These are phyloP conservation scores for Acer saccharum DNA, from an alignment of 345 rosid species.

Conservation along the genomic window DNA sequence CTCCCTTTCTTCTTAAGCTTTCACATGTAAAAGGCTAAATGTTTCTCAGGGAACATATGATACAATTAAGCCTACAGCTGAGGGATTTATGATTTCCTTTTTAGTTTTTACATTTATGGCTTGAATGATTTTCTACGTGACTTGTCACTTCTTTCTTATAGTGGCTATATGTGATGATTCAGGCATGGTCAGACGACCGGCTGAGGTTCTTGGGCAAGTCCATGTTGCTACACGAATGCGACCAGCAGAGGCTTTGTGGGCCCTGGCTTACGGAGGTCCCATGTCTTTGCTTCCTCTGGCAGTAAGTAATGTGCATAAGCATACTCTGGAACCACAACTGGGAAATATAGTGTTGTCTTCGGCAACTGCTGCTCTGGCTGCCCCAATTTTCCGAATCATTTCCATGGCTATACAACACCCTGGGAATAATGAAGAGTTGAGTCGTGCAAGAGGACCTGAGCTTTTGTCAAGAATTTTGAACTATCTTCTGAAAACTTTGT, in stretches of 20 bases:
- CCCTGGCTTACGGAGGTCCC: constrained; percentile 96
- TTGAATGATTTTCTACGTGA: constrained; percentile 12
- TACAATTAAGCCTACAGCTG: constrained; percentile 14
- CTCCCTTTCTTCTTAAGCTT: not conserved
- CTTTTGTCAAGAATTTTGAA: constrained; percentile 83
- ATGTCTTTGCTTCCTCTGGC: constrained; percentile 90
- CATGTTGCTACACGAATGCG: constrained; percentile 88
- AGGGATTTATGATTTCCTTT: constrained; percentile 14
- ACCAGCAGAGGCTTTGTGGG: constrained; percentile 94
- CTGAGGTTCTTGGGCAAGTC: constrained; percentile 99
- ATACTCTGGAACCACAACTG: constrained; percentile 72
- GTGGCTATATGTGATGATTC: constrained; percentile 27
- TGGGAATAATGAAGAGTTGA: constrained; percentile 87
- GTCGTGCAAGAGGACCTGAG: constrained; percentile 80
- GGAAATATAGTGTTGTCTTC: constrained; percentile 60
- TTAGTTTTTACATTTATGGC: not conserved
- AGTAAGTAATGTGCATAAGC: constrained; percentile 69
- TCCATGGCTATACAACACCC: constrained; percentile 84
- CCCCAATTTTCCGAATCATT: constrained; percentile 84
- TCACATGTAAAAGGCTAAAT: not conserved
- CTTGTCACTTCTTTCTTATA: constrained; percentile 18
- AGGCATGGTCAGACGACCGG: constrained; percentile 89
- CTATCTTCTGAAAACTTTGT: constrained; percentile 81
- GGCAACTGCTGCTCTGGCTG: constrained; percentile 79
- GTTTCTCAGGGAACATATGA: not conserved